Conservation (phyloP, 2,329 filamentous ascomycete genomes). For the Neofusicoccum umdonicola region DNA sequence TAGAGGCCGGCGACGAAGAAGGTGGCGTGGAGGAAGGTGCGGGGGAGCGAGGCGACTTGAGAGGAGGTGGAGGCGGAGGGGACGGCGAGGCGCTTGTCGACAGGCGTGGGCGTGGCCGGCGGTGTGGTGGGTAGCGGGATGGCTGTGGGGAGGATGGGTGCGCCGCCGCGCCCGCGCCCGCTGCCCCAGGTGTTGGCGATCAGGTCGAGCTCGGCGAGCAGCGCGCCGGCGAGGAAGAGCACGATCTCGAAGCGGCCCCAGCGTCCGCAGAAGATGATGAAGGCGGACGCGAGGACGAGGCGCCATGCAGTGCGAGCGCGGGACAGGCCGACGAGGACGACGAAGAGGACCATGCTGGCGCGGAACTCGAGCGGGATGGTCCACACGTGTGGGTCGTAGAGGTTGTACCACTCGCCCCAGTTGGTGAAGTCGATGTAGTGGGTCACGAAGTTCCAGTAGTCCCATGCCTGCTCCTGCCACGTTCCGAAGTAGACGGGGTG, state of each 20-base stretch:
- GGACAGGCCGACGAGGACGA: constrained; percentile 20
- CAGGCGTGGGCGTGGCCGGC: neutral
- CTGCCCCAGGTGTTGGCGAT: constrained; percentile 20
- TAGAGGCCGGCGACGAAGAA: constrained; percentile 54
- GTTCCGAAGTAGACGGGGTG: constrained; percentile 16
- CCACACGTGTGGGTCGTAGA: constrained; percentile 36
- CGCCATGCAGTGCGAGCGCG: constrained; percentile 21
- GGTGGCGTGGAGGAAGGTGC: constrained; percentile 34
- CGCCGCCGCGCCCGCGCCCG: neutral
- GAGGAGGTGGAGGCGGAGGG: neutral
- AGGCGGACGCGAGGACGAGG: constrained; percentile 14
- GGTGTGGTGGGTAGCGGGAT: neutral
- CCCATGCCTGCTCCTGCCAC: constrained; percentile 29
- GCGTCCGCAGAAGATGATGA: constrained; percentile 23
- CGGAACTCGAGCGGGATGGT: constrained; percentile 39
- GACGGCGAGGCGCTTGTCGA: neutral
- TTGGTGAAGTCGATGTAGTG: constrained; percentile 17
- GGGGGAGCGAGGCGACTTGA: constrained; percentile 15
- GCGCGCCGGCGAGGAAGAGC: constrained; percentile 35
- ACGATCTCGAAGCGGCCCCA: constrained; percentile 24
- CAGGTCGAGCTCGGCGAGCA: constrained; percentile 38
- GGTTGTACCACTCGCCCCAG: constrained; percentile 14
- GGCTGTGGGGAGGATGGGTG: neutral
- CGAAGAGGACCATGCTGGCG: constrained; percentile 27
- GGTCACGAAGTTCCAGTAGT: constrained; percentile 30